A percentile compares a stretch with the other conserved stretches of the same genome.
Evolutionary conservation across 2,329 filamentous ascomycete species (phyloP).

Genomic region (Elsinoe batatas): DNA sequence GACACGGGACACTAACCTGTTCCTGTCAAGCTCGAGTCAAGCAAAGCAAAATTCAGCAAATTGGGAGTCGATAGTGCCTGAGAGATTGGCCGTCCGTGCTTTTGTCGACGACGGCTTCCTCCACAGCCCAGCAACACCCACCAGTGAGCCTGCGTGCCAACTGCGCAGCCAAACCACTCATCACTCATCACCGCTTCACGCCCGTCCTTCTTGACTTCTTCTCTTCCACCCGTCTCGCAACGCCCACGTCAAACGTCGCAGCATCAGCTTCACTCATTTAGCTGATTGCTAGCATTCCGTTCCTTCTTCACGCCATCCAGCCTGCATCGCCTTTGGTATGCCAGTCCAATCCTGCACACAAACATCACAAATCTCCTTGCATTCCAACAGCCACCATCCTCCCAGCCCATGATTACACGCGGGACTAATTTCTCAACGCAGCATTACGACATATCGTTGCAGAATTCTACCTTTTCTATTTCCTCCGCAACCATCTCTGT

Average conservation of each 20-base stretch:
- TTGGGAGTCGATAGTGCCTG: slow-evolving; percentile 3
- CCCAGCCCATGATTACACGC: slow-evolving; percentile 14
- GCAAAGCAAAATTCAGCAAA: neutral
- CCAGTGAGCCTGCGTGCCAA: neutral
- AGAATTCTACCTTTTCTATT: slow-evolving; percentile 1
- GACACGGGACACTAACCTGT: slow-evolving; percentile 1
- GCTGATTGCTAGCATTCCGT: slow-evolving; percentile 42
- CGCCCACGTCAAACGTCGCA: slow-evolving; percentile 20
- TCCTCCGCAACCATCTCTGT: neutral
- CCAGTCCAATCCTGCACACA: slow-evolving; percentile 9
- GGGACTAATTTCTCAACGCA: neutral
- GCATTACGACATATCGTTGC: slow-evolving; percentile 9
- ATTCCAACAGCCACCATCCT: slow-evolving; percentile 6
- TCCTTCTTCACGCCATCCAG: slow-evolving; percentile 24
- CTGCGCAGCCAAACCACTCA: slow-evolving; percentile 1
- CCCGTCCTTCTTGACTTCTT: neutral
- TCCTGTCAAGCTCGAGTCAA: slow-evolving; percentile 5
- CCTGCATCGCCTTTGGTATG: neutral
- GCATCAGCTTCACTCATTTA: slow-evolving; percentile 56
- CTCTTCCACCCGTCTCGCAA: slow-evolving; percentile 19
- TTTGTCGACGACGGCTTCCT: neutral
- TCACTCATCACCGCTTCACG: neutral
- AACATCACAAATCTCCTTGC: slow-evolving; percentile 13
- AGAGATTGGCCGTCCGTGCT: neutral
- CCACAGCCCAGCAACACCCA: neutral